Base-by-base conservation (phyloP, 371 early-diverging fungal species). In the Mucor mucedo region DNA sequence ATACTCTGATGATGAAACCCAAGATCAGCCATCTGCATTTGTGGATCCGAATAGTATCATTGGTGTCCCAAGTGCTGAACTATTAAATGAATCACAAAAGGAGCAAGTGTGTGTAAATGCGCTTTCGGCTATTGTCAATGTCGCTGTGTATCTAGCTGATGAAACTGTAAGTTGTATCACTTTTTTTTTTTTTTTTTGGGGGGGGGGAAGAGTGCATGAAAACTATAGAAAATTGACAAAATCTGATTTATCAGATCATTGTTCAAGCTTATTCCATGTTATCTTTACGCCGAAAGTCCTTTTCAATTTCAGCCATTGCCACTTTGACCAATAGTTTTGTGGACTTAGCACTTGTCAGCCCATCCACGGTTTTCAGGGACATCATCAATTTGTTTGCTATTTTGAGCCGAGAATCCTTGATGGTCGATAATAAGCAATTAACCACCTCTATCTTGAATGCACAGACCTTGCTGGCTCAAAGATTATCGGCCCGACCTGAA, bases 71-170 rank as follows among this genome's bases (percentile, higher is more conserved):
- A 58, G 64, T 44, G 45, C 64, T 14, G 70, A 83, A 45, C 66
- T 70, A 63, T 63, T 70, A 33, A 70, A 55, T 27, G 77, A 80
- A 32, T 71, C 65, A 10, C 84, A 84, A 64, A 77, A 80, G 38
- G 76, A 82, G 28, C 76, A 86, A 68, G 77, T 87, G 27, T 84
- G 78, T 50, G 80, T 75, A 41, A 87, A 86, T 67, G 80, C 83
- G 38, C 68, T 89, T 30, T 75, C 77, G 10, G 85, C 88, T 27
- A 86, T 89, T 66, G 77, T 89, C 29, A 86, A 83, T 56, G 81
- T 91, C n/a, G 84, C 87, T n/a, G 81, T 82, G 14, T 78, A 83
- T 21, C 73, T 89, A n/a, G 82, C 83, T 61, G 82, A 87, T 63
- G 86, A 88, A 52, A 71, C 83, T 57, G 83, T 83, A 78, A 52